phyloP scores from a whole-genome alignment of 192 early-diverging fungal genomes.

The Coemansia sp. region DNA sequence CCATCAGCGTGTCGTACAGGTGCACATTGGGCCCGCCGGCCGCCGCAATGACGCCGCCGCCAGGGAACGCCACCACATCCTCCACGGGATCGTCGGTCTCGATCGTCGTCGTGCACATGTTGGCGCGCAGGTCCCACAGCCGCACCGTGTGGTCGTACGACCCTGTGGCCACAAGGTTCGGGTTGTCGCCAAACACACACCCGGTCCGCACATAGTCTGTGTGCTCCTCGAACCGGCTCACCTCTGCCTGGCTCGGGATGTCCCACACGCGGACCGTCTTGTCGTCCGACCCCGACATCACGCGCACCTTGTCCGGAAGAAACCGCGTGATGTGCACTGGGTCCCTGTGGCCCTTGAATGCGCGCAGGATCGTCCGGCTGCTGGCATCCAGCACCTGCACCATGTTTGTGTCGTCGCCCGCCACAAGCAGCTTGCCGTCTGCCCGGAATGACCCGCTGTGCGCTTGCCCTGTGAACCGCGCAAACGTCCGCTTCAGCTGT shows the following conservation, averaged over 20 bases:
- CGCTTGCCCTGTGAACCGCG: slow-evolving; percentile 89
- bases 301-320: slow-evolving; percentile 72
- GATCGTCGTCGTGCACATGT: slow-evolving; percentile 73
- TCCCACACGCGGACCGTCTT: slow-evolving; percentile 93
- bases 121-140: slow-evolving; percentile 87
- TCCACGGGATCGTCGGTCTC: slow-evolving; percentile 88
- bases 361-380: slow-evolving; percentile 68
- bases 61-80: slow-evolving; percentile 77
- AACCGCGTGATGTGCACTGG: slow-evolving; percentile 85
- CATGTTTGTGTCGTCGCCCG: slow-evolving; percentile 86
- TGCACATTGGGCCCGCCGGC: slow-evolving; percentile 74
- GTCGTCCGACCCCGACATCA: slow-evolving; percentile 90
- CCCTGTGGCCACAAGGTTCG: slow-evolving; percentile 78
- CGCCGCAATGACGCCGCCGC: slow-evolving; percentile 71
- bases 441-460: slow-evolving; percentile 75
- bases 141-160: slow-evolving; percentile 96
- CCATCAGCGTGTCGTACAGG: slow-evolving; percentile 85
- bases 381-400: slow-evolving; percentile 79
- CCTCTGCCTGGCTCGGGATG: slow-evolving; percentile 73
- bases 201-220: slow-evolving; percentile 89
- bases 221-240: slow-evolving; percentile 77
- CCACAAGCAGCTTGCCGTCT: slow-evolving; percentile 91
- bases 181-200: slow-evolving; percentile 70
- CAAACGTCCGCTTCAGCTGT: slow-evolving; percentile 85
- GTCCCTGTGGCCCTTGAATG: slow-evolving; percentile 61